Conservation (phyloP, 2,329 filamentous ascomycete species). For the Ophiosphaerella herpotricha region DNA sequence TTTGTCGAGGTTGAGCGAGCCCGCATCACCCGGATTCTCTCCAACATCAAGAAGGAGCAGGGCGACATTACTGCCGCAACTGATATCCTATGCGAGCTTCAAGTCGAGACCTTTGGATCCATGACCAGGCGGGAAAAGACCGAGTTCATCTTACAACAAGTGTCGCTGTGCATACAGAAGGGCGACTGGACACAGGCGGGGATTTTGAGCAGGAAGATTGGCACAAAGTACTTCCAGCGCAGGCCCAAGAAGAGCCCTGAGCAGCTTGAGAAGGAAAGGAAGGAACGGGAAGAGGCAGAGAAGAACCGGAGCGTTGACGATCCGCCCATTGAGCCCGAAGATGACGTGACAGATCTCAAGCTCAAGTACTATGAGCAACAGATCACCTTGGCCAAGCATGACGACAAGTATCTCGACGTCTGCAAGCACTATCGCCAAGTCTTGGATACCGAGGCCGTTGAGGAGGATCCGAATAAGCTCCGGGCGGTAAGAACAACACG, state of each 20-base stretch:
- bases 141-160: conserved; percentile 88
- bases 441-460: conserved; percentile 91
- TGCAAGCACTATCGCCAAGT: conserved; percentile 99
- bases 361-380: conserved; percentile 96
- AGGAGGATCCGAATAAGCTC: conserved; percentile 84
- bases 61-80: conserved; percentile 88
- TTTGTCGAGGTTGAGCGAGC: conserved; percentile 99
- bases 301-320: conserved; percentile 78
- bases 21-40: conserved; percentile 90
- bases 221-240: conserved; percentile 86
- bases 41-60: conserved; percentile 95
- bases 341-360: conserved; percentile 96
- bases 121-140: conserved; percentile 98
- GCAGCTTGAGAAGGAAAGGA: conserved; percentile 87
- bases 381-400: conserved; percentile 92
- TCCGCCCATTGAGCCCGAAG: conserved; percentile 73
- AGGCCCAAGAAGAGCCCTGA: conserved; percentile 90
- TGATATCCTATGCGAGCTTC: conserved; percentile 93
- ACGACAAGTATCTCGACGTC: conserved; percentile 93
- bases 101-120: conserved; percentile 98
- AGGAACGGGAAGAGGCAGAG: conserved; percentile 83
- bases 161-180: too few species aligned
- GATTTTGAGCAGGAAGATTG: conserved; percentile 95
- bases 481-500: conserved; percentile 67
- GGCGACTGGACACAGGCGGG: conserved; percentile 74